Evolutionary conservation across 306 rosid genomes (phyloP).

Genomic region (Prunus salicina): DNA sequence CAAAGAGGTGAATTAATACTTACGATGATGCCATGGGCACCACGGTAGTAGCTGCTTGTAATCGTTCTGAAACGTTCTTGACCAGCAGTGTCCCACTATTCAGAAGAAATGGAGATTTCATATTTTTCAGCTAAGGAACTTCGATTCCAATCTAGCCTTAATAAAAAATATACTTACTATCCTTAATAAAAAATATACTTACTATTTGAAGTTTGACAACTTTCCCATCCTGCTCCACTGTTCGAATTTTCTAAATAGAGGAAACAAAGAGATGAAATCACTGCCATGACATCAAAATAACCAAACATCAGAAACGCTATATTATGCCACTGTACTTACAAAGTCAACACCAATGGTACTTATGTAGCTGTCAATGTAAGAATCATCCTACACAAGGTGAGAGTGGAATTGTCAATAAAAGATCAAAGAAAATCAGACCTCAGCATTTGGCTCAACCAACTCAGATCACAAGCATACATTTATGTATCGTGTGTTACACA

Average conservation of each 20-base stretch:
- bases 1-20: constrained; percentile 9
- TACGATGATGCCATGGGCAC: constrained; percentile 81
- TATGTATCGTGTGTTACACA: background rate
- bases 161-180: constrained; percentile 47
- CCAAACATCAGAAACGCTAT: constrained; percentile 9
- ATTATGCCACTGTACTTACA: constrained; percentile 41
- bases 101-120: constrained; percentile 6
- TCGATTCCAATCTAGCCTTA: background rate
- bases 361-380: constrained; percentile 81
- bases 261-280: constrained; percentile 12
- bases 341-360: constrained; percentile 87
- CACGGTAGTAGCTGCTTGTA: constrained; percentile 85
- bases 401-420: constrained; percentile 8
- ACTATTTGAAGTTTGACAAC: constrained; percentile 81
- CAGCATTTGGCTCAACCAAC: background rate
- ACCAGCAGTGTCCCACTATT: constrained; percentile 83
- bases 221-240: constrained; percentile 82
- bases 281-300: constrained; percentile 1
- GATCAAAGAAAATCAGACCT: background rate
- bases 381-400: constrained; percentile 56
- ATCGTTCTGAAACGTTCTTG: constrained; percentile 83
- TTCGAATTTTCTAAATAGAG: constrained; percentile 63
- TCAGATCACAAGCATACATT: background rate
- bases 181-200: constrained; percentile 26
- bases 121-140: background rate